Percentiles rank a stretch among this genome's conserved stretches.
phyloP scores from a whole-genome alignment of 1,284 basidiomycete genomes.

The Ustilago tritici region DNA sequence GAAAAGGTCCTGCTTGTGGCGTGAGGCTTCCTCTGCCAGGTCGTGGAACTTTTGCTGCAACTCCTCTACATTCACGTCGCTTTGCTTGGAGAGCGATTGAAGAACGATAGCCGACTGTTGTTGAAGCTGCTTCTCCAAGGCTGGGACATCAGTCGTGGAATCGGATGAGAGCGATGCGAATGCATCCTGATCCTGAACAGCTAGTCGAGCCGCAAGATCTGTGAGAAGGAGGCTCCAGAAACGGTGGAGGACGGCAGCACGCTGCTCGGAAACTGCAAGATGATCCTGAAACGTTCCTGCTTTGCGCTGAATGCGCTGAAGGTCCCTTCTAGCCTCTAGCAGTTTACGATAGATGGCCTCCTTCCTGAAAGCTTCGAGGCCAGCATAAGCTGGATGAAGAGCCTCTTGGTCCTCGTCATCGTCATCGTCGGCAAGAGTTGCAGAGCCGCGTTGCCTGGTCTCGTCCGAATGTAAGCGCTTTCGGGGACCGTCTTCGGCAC shows the following conservation, averaged over 20 bases:
- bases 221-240: slow-evolving; percentile 55
- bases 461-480: slow-evolving; percentile 51
- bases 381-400: slow-evolving; percentile 34
- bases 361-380: slow-evolving; percentile 59
- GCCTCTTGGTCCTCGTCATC: slow-evolving; percentile 45
- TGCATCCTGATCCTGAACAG: slow-evolving; percentile 41
- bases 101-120: slow-evolving; percentile 32
- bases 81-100: slow-evolving; percentile 42
- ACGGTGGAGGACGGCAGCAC: slow-evolving; percentile 44
- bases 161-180: slow-evolving; percentile 21
- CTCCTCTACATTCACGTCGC: slow-evolving; percentile 44
- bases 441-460: slow-evolving; percentile 13
- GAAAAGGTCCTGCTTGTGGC: slow-evolving; percentile 51
- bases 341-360: slow-evolving; percentile 65
- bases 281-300: slow-evolving; percentile 26
- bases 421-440: slow-evolving; percentile 34
- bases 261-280: slow-evolving; percentile 42
- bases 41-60: slow-evolving; percentile 46
- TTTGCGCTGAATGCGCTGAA: slow-evolving; percentile 42
- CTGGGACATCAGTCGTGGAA: slow-evolving; percentile 18
- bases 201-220: slow-evolving; percentile 35
- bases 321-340: slow-evolving; percentile 57
- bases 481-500: slow-evolving; percentile 31
- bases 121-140: slow-evolving; percentile 37
- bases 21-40: slow-evolving; percentile 45